Conservation (phyloP, 306 rosid genomes). For the Cercis canadensis region DNA sequence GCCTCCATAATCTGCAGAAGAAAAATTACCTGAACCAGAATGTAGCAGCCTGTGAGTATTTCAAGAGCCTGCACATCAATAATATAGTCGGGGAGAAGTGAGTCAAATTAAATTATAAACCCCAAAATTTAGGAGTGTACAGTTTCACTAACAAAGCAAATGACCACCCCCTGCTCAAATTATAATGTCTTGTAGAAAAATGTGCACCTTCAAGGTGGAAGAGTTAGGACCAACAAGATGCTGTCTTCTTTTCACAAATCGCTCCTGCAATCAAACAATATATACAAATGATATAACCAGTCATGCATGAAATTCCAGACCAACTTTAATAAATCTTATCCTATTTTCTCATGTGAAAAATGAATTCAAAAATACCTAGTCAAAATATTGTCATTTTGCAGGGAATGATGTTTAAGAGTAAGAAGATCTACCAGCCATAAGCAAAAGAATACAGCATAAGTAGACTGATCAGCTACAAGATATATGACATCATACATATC, state of each 20-base stretch:
- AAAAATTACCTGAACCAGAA: conserved; percentile 78
- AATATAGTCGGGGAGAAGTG: conserved; percentile 7
- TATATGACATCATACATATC: too few species aligned
- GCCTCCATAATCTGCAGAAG: conserved; percentile 24
- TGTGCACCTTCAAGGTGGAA: conserved; percentile 79
- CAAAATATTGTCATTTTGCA: background rate
- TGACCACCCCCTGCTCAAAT: conserved; percentile 5
- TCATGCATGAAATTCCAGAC: background rate
- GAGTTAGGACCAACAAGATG: conserved; percentile 91
- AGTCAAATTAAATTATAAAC: background rate
- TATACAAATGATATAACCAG: background rate
- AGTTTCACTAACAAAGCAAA: background rate
- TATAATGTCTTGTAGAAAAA: background rate
- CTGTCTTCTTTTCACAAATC: conserved; percentile 83
- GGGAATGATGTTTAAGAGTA: too few species aligned
- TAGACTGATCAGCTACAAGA: too few species aligned
- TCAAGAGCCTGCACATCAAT: conserved; percentile 63
- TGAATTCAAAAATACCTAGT: background rate
- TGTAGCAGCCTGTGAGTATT: conserved; percentile 81
- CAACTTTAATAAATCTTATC: too few species aligned
- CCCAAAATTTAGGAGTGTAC: too few species aligned
- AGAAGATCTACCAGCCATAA: too few species aligned
- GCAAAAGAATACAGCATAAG: too few species aligned
- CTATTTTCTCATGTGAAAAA: too few species aligned
- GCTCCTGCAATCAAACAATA: conserved; percentile 62